Evolutionary conservation across 1,284 basidiomycete genomes (phyloP).

Genomic region (Microbotryum silenes-acaulis): DNA sequence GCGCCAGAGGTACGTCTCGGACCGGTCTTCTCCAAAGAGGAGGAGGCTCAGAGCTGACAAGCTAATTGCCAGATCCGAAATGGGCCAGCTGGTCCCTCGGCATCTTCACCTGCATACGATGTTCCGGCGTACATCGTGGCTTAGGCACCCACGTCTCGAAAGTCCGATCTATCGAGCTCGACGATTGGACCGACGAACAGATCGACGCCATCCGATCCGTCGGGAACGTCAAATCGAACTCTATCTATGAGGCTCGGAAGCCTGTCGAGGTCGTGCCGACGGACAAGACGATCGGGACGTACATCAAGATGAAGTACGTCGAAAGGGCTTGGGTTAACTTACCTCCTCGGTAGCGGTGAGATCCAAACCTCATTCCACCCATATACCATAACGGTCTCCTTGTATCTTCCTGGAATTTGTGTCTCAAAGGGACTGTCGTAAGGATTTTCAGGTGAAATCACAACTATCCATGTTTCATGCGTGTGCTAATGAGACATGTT

Average conservation of each 20-base stretch:
- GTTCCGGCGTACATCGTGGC: constrained; percentile 47
- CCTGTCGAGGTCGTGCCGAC: constrained; percentile 20
- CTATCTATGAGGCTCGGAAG: constrained; percentile 41
- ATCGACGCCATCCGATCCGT: constrained; percentile 40
- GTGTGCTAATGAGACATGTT: no score
- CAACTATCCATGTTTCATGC: no score
- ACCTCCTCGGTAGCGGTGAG: no score
- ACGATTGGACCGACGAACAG: constrained; percentile 45
- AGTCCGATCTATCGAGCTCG: constrained; percentile 47
- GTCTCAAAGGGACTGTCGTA: no score
- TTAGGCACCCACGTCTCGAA: constrained; percentile 49
- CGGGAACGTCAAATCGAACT: constrained; percentile 44
- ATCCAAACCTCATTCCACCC: no score
- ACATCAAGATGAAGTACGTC: constrained; percentile 44
- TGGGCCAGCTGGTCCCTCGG: constrained; percentile 44
- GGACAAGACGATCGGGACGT: constrained; percentile 36
- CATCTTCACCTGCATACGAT: constrained; percentile 49
- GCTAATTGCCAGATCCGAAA: constrained; percentile 37
- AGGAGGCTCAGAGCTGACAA: constrained; percentile 2
- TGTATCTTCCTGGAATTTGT: no score
- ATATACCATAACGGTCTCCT: no score
- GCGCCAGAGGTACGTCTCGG: constrained; percentile 33
- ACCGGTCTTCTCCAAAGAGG: not conserved
- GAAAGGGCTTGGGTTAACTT: constrained; percentile 24
- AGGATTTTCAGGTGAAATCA: no score